A percentile compares a stretch with the other conserved stretches of the same genome.
Evolutionary conservation across 2,329 filamentous ascomycete genomes (phyloP).

Genomic region (Colletotrichum sansevieriae): DNA sequence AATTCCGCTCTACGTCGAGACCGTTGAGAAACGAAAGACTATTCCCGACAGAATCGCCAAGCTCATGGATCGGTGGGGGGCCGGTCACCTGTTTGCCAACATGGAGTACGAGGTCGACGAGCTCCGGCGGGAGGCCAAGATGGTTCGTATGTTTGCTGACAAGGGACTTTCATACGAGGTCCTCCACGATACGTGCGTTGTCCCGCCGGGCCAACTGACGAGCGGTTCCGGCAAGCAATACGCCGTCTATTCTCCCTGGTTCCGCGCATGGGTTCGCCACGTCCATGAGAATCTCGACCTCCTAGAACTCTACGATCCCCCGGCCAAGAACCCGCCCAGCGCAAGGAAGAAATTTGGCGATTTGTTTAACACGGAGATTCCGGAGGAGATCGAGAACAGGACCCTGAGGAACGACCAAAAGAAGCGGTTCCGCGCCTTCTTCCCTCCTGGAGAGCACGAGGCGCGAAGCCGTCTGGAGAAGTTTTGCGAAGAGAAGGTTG

Average conservation of each 20-base stretch:
- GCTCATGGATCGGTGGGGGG: constrained; percentile 78
- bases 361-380: constrained; percentile 73
- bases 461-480: constrained; percentile 72
- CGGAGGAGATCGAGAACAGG: constrained; percentile 74
- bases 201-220: constrained; percentile 77
- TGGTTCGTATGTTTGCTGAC: constrained; percentile 72
- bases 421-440: constrained; percentile 69
- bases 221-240: constrained; percentile 83
- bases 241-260: constrained; percentile 89
- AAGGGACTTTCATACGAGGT: constrained; percentile 77
- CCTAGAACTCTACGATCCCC: constrained; percentile 70
- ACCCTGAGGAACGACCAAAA: constrained; percentile 69
- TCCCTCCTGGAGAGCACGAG: constrained; percentile 83
- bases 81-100: constrained; percentile 82
- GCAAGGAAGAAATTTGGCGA: constrained; percentile 60
- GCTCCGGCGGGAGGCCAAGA: constrained; percentile 78
- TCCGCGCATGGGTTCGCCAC: constrained; percentile 79
- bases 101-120: constrained; percentile 95
- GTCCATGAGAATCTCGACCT: constrained; percentile 78
- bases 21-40: constrained; percentile 73
- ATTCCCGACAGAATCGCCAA: constrained; percentile 73
- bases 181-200: constrained; percentile 85
- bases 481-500: constrained; percentile 76
- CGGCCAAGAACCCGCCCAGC: constrained; percentile 50
- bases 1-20: constrained; percentile 84